These are phyloP conservation scores for Pyrenophora seminiperda DNA, from an alignment of 2,329 filamentous ascomycete genomes.

Conservation along the genomic window DNA sequence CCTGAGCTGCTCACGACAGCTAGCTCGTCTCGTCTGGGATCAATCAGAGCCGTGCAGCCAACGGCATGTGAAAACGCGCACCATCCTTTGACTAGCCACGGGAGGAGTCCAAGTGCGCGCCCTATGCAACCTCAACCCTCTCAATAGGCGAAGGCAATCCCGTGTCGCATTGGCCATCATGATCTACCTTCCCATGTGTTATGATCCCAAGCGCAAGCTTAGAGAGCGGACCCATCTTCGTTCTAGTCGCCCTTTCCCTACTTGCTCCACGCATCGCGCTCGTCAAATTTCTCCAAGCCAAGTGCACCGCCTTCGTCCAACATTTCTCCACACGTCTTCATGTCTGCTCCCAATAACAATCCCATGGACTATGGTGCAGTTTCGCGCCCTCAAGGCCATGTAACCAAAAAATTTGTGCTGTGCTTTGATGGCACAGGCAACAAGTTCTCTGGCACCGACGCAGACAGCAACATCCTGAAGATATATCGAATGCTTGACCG, in stretches of 20 bases:
- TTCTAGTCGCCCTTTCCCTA: constrained; percentile 4
- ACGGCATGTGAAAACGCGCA: not conserved
- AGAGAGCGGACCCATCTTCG: not conserved
- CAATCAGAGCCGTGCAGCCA: not conserved
- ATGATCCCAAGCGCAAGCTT: constrained; percentile 2
- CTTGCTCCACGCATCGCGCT: constrained; percentile 3
- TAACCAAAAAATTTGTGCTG: constrained; percentile 64
- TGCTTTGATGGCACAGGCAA: constrained; percentile 54
- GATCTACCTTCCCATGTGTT: constrained; percentile 5
- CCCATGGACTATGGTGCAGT: constrained; percentile 21
- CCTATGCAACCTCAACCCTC: not conserved
- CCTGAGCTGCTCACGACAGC: not conserved
- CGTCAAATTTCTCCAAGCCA: not conserved
- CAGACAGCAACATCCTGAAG: constrained; percentile 62
- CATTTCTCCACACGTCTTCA: constrained; percentile 11
- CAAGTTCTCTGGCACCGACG: constrained; percentile 49
- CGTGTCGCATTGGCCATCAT: constrained; percentile 1
- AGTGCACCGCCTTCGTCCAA: not conserved
- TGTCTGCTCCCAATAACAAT: constrained; percentile 9
- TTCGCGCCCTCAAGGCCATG: constrained; percentile 17
- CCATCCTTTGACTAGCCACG: constrained; percentile 2
- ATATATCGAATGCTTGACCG: constrained; percentile 73
- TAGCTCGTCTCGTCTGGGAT: not conserved
- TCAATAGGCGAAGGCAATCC: constrained; percentile 1
- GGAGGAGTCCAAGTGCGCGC: constrained; percentile 2